Percentiles rank a stretch among this genome's conserved stretches.
Conservation (phyloP, 257 asterid genomes). For the Solanum microdontum region DNA sequence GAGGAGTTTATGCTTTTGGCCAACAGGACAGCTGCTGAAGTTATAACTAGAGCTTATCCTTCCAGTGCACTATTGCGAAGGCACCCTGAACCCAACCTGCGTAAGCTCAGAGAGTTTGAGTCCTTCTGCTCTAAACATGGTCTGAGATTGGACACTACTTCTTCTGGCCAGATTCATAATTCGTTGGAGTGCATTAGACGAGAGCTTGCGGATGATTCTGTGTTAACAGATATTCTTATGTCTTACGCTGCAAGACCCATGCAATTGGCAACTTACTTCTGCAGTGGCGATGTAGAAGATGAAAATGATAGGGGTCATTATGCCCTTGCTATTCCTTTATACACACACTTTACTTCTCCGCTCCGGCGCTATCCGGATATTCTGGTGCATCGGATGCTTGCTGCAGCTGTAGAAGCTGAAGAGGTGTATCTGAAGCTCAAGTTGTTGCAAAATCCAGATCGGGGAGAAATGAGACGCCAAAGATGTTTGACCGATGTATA, state of each 20-base stretch:
- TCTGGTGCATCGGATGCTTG: conserved; percentile 75
- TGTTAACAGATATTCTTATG: conserved; percentile 56
- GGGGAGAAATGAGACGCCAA: conserved; percentile 7
- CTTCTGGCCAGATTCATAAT: conserved; percentile 43
- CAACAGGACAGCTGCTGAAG: conserved; percentile 86
- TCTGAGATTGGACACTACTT: conserved; percentile 43
- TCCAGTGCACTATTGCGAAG: conserved; percentile 62
- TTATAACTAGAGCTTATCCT: conserved; percentile 78
- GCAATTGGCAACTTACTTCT: conserved; percentile 80
- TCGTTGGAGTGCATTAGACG: conserved; percentile 51
- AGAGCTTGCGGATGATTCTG: conserved; percentile 49
- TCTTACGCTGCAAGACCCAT: conserved; percentile 80
- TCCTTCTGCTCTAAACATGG: conserved; percentile 69
- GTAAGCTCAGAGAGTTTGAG: conserved; percentile 65
- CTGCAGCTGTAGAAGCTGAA: conserved; percentile 78
- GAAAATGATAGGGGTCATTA: conserved; percentile 48
- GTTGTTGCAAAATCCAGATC: conserved; percentile 1
- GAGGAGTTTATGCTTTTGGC: conserved; percentile 94
- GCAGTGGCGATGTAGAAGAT: conserved; percentile 59
- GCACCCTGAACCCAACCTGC: conserved; percentile 72
- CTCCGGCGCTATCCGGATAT: conserved; percentile 84
- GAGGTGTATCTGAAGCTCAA: conserved; percentile 37
- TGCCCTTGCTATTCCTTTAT: conserved; percentile 70
- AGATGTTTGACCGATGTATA: conserved; percentile 56
- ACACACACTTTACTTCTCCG: conserved; percentile 93